Conservation (phyloP, 2,329 filamentous ascomycete genomes). For the Colletotrichum shisoi region DNA sequence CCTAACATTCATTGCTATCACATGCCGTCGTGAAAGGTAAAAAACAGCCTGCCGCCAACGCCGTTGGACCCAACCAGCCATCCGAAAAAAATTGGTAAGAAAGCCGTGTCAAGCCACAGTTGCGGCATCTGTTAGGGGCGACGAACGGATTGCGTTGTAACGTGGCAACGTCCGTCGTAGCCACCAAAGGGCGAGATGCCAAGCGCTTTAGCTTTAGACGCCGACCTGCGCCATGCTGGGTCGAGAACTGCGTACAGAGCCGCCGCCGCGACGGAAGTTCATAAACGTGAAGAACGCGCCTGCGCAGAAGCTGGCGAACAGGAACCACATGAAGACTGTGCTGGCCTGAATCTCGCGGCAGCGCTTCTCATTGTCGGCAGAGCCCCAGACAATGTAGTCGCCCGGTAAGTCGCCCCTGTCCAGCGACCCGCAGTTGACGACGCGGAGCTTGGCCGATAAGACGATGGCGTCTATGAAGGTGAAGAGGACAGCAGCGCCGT, state of each 20-base stretch:
- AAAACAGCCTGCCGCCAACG: constrained; percentile 28
- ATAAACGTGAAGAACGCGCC: constrained; percentile 64
- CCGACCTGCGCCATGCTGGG: constrained; percentile 67
- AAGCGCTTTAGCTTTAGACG: constrained; percentile 53
- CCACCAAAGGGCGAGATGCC: background rate
- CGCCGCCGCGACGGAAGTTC: constrained; percentile 60
- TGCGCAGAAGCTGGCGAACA: constrained; percentile 69
- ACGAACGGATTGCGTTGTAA: background rate
- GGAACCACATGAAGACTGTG: constrained; percentile 81
- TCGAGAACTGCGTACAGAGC: constrained; percentile 54
- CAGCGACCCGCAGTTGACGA: constrained; percentile 68
- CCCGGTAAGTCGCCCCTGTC: constrained; percentile 43
- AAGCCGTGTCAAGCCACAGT: constrained; percentile 3
- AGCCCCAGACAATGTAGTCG: constrained; percentile 71
- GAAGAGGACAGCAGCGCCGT: constrained; percentile 69
- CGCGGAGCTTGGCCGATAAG: constrained; percentile 72
- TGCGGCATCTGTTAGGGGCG: background rate
- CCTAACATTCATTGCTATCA: constrained; percentile 30
- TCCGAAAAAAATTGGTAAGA: constrained; percentile 4
- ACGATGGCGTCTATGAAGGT: constrained; percentile 75
- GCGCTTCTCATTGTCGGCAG: constrained; percentile 65
- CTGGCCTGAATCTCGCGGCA: constrained; percentile 79
- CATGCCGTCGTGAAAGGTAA: constrained; percentile 34
- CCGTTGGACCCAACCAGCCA: constrained; percentile 12
- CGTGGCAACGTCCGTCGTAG: background rate